Percentiles rank a stretch among this genome's conserved stretches.
Conservation (phyloP, 306 rosid species). For the Biancaea sappan region DNA sequence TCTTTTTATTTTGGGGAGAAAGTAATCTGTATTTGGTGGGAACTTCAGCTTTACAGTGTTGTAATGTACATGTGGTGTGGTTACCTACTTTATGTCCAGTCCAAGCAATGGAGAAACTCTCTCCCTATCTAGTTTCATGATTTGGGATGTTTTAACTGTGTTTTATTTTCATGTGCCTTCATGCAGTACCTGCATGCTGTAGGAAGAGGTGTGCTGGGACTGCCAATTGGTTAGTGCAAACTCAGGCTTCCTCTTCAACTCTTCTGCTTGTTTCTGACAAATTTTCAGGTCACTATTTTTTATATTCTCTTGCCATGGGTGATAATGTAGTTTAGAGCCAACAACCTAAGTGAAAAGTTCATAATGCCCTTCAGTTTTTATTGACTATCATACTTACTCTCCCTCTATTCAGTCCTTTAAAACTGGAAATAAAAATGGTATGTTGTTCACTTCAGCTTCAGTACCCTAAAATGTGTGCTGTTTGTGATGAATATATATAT, state of each 20-base stretch:
- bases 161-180: not conserved
- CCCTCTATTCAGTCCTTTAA: not conserved
- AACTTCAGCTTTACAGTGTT: too few relatives aligned
- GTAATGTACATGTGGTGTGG: too few relatives aligned
- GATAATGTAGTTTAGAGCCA: not conserved
- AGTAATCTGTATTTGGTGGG: too few relatives aligned
- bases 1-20: too few relatives aligned
- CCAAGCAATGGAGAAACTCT: too few relatives aligned
- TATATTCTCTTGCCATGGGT: not conserved
- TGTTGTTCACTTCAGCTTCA: not conserved
- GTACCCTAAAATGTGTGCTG: not conserved
- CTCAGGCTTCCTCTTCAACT: not conserved
- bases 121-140: not conserved
- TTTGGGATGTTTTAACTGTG: not conserved
- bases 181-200: conserved; percentile 74
- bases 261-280: not conserved
- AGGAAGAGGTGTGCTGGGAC: conserved; percentile 75
- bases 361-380: not conserved
- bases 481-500: conserved; percentile 6
- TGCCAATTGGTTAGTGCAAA: conserved; percentile 71
- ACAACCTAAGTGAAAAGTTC: not conserved
- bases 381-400: not conserved
- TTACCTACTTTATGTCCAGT: too few relatives aligned
- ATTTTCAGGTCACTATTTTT: not conserved
- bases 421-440: too few relatives aligned